These are phyloP conservation scores for Xylariaceae sp. DNA, from an alignment of 2,329 filamentous ascomycete genomes.

Conservation along the genomic window DNA sequence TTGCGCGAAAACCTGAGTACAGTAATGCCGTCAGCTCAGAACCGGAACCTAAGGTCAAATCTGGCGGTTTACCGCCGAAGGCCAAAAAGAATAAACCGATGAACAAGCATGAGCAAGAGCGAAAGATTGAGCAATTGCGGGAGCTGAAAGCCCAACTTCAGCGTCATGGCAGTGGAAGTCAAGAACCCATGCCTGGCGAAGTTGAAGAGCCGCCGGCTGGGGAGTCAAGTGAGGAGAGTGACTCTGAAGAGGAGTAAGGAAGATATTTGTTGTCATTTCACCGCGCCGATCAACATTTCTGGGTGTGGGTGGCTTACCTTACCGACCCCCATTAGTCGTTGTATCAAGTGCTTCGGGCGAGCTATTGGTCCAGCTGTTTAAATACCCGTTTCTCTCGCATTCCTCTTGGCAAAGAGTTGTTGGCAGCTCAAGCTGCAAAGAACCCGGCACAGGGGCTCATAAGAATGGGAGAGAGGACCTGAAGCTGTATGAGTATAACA, in stretches of 20 bases:
- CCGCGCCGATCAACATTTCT: background rate
- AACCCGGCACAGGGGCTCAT: background rate
- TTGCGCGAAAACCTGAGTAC: conserved; percentile 44
- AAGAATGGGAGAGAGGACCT: background rate
- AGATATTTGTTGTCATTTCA: background rate
- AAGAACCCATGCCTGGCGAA: conserved; percentile 39
- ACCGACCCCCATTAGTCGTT: background rate
- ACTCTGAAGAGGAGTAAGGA: conserved; percentile 41
- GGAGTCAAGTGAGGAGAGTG: conserved; percentile 40
- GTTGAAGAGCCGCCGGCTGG: conserved; percentile 32
- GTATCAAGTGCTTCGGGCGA: conserved; percentile 3
- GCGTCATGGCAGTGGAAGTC: conserved; percentile 53
- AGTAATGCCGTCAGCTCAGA: conserved; percentile 35
- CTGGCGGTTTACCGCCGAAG: conserved; percentile 54
- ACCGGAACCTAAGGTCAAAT: conserved; percentile 35
- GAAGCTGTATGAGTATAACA: conserved; percentile 32
- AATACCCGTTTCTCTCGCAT: background rate
- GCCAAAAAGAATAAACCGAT: conserved; percentile 80
- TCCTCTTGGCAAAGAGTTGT: background rate
- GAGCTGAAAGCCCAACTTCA: conserved; percentile 62
- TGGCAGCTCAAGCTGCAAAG: background rate
- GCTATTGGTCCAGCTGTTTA: background rate
- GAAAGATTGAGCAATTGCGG: conserved; percentile 68
- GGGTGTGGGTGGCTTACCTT: conserved; percentile 2
- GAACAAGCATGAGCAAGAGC: conserved; percentile 74